phyloP scores from a whole-genome alignment of 139 green algal species.

The Chlamydomonas eustigma region DNA sequence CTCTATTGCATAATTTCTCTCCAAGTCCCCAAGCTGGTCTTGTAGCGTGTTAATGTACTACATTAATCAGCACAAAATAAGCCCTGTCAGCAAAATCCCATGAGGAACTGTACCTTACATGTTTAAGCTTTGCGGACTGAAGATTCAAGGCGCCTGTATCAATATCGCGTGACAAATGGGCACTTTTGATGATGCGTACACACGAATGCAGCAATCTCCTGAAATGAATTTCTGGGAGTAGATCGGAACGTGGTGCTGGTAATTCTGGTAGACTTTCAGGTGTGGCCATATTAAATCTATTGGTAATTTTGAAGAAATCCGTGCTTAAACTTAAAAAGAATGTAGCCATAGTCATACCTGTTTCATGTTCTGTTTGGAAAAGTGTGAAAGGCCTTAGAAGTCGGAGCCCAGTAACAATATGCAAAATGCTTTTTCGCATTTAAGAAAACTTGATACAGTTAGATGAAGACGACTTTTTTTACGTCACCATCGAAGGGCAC shows the following conservation, averaged over 20 bases:
- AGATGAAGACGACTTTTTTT: constrained; percentile 16
- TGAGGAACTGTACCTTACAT: background rate
- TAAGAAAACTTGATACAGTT: no score
- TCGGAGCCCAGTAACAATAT: no score
- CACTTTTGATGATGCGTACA: background rate
- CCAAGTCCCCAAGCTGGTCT: constrained; percentile 36
- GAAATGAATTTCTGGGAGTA: background rate
- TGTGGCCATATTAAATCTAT: no score
- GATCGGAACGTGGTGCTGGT: background rate
- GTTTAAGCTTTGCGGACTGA: background rate
- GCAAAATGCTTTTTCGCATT: no score
- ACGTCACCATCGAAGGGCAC: constrained; percentile 14
- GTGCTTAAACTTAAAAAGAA: no score
- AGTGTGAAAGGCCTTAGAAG: no score
- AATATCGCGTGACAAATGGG: background rate
- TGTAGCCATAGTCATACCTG: no score
- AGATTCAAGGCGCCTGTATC: background rate
- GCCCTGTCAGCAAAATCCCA: no score
- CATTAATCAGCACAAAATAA: background rate
- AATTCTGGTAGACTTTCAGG: no score
- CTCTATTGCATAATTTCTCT: background rate
- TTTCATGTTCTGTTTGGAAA: no score
- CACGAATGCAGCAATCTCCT: background rate
- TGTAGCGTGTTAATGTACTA: constrained; percentile 38
- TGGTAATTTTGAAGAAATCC: no score